These are phyloP conservation scores for Terfezia claveryi DNA, from an alignment of 495 filamentous ascomycete genomes.

Conservation along the genomic window DNA sequence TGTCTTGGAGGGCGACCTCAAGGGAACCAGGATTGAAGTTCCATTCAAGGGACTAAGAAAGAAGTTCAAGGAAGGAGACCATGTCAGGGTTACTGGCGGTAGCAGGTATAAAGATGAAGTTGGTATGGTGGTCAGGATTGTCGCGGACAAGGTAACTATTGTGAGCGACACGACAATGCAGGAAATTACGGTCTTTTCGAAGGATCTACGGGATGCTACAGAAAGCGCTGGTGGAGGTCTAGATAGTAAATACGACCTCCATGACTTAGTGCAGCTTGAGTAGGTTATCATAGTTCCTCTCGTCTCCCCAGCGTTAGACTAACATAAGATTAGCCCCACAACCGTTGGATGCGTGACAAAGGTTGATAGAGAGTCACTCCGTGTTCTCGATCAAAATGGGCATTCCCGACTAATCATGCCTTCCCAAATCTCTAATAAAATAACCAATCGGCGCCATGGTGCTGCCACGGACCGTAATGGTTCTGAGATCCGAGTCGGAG, in stretches of 20 bases:
- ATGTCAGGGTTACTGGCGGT: constrained; percentile 94
- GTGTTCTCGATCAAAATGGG: constrained; percentile 75
- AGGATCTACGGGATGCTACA: constrained; percentile 76
- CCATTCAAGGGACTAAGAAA: constrained; percentile 86
- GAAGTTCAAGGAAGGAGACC: constrained; percentile 78
- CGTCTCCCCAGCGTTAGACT: constrained; percentile 10
- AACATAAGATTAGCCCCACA: constrained; percentile 32
- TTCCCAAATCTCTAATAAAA: constrained; percentile 72
- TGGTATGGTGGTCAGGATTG: constrained; percentile 87
- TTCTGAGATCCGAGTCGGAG: constrained; percentile 74
- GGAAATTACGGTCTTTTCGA: constrained; percentile 95
- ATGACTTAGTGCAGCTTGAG: constrained; percentile 89
- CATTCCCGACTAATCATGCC: constrained; percentile 62
- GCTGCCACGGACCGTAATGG: constrained; percentile 87
- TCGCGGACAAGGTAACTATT: constrained; percentile 73
- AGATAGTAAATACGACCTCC: constrained; percentile 66
- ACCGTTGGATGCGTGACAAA: constrained; percentile 88
- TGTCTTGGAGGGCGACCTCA: constrained; percentile 64
- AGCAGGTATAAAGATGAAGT: constrained; percentile 84
- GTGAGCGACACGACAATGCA: constrained; percentile 74
- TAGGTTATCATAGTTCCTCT: constrained; percentile 21
- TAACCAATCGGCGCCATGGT: constrained; percentile 53
- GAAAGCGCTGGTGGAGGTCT: constrained; percentile 65
- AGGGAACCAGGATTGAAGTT: constrained; percentile 71
- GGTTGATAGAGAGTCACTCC: constrained; percentile 78